phyloP scores from a whole-genome alignment of 306 rosid genomes.

The Cicer cuneatum region DNA sequence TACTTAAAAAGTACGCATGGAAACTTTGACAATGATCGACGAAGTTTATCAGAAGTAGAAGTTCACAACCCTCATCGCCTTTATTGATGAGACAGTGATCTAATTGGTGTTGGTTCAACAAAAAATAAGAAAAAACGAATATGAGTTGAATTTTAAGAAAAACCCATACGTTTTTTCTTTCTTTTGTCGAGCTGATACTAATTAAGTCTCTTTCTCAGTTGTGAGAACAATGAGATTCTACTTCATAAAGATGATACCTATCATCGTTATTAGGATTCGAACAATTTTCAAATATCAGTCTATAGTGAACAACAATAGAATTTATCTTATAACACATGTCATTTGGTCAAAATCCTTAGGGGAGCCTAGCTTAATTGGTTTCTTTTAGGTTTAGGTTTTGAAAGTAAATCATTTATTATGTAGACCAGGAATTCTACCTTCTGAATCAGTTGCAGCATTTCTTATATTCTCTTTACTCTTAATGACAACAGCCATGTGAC shows the following conservation, averaged over 20 bases:
- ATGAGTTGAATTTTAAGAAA: too few relatives aligned
- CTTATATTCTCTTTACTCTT: slow-evolving; percentile 46
- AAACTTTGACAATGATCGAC: not conserved
- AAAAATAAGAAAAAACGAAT: too few relatives aligned
- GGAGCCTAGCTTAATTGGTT: not conserved
- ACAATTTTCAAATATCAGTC: too few relatives aligned
- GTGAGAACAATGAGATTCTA: not conserved
- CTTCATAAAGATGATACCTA: not conserved
- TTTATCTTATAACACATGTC: too few relatives aligned
- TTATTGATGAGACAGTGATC: not conserved
- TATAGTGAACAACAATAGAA: too few relatives aligned
- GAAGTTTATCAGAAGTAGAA: not conserved
- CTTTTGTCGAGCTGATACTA: not conserved
- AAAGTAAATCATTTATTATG: slow-evolving; percentile 11
- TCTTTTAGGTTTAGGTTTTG: not conserved
- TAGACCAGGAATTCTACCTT: slow-evolving; percentile 30
- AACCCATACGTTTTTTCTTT: not conserved
- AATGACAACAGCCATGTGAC: slow-evolving; percentile 78
- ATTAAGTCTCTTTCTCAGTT: not conserved
- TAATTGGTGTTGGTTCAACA: not conserved
- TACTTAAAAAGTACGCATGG: not conserved
- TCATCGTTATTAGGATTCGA: too few relatives aligned
- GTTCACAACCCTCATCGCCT: not conserved
- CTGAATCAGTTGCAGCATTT: slow-evolving; percentile 35
- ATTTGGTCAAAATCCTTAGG: too few relatives aligned